A percentile compares a stretch with the other conserved stretches of the same genome.
phyloP scores from a whole-genome alignment of 2,329 filamentous ascomycete genomes.

The Claviceps quebecensis region DNA sequence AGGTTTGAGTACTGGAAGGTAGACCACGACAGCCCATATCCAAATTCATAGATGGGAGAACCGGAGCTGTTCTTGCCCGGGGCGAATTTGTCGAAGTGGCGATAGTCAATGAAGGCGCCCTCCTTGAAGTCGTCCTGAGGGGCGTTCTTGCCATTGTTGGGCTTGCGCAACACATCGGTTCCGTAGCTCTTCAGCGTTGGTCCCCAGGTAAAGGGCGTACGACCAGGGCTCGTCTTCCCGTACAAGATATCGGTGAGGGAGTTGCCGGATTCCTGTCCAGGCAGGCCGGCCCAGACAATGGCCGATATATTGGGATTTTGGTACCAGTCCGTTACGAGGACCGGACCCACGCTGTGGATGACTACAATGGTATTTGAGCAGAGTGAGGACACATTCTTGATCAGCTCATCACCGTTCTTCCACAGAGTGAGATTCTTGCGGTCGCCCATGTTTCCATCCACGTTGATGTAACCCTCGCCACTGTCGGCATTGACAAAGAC shows the following conservation, averaged over 20 bases:
- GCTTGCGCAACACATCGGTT: constrained; percentile 48
- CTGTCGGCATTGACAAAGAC: constrained; percentile 83
- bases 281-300: constrained; percentile 68
- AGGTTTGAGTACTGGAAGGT: constrained; percentile 64
- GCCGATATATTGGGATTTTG: constrained; percentile 67
- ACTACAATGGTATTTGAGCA: constrained; percentile 88
- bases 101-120: constrained; percentile 62
- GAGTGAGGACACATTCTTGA: constrained; percentile 62
- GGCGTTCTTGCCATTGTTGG: constrained; percentile 51
- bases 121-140: constrained; percentile 65
- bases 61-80: constrained; percentile 17
- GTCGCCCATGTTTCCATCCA: constrained; percentile 77
- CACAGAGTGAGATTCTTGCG: constrained; percentile 87
- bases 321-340: constrained; percentile 62
- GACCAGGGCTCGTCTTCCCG: constrained; percentile 64
- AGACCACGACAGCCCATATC: constrained; percentile 68
- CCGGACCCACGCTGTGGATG: constrained; percentile 72
- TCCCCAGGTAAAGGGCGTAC: constrained; percentile 71
- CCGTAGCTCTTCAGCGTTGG: constrained; percentile 53
- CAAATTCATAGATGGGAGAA: constrained; percentile 67
- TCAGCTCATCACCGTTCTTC: constrained; percentile 65
- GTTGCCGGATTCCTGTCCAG: constrained; percentile 74
- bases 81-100: constrained; percentile 50
- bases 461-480: constrained; percentile 73
- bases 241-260: constrained; percentile 72